Base-by-base conservation (phyloP, 768 basidiomycete genomes). In the Pleurotus platypus region DNA sequence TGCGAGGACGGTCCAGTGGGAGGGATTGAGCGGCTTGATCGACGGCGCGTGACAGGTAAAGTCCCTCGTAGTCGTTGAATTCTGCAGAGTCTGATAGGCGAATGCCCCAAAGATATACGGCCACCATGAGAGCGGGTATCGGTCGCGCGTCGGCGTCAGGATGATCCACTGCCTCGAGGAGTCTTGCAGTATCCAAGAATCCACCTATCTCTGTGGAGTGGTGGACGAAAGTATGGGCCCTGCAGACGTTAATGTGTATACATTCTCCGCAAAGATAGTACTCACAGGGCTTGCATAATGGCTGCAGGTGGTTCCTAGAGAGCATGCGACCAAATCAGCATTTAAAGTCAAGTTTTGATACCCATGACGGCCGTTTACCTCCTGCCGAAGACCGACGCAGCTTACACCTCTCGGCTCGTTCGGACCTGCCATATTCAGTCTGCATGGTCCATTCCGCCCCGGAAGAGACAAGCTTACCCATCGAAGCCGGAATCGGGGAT, bases 191-290 rank as follows among this genome's bases (percentile, higher is more conserved):
- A 60, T 84, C 68, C 35, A 89, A 72, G 67, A 87, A 89, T 56
- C 87, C 80, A 0, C 83, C 83, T 42, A 85, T 68, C 49, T 82
- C 76, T 13, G 74, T 69, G 0, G 77, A 72, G 60, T 81, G 72
- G 18, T 75, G 72, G 4, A 82, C 61, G 63, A 89, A 81, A 2
- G 47, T 62, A 45, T 70, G 66, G 35, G 74, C 57, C n/a, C 51
- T 54, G 20, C 38, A 42, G 37, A 8, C n/a, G 20, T 24, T 16
- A 26, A 18, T 22, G 5, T 3, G 15, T 7, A 18, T 27, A 24
- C 18, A 5, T 54, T 6, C 1, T 27, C 13, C 13, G 13, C 18
- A 20, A 12, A 37, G 1, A 11, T 1, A 3, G 4, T 11, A 68
- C 71, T 66, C 64, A 77, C 77, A 76, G 67, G 57, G 64, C 64